Percentiles rank a stretch among this genome's conserved stretches.
Conservation (phyloP, 163 green algal species). For the Trebouxiophyceae sp. region DNA sequence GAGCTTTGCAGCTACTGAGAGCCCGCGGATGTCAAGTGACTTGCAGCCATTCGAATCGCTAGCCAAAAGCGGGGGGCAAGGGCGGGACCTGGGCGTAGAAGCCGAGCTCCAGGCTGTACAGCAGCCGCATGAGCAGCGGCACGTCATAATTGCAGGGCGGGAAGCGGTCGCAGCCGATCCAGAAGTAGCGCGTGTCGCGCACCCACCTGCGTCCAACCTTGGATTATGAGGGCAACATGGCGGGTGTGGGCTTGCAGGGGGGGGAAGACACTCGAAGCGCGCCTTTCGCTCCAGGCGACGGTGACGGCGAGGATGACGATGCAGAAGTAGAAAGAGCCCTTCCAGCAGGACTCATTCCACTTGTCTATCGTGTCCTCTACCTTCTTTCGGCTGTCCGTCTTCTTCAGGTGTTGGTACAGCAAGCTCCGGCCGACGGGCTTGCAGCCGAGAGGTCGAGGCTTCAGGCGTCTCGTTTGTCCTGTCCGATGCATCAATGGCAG, state of each 20-base stretch:
- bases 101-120: conserved; percentile 61
- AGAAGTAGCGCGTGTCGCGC: conserved; percentile 17
- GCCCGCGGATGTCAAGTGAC: too few species aligned
- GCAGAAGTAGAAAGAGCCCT: neutral
- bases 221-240: too few species aligned
- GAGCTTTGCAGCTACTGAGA: too few species aligned
- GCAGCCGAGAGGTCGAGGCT: too few species aligned
- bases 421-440: too few species aligned
- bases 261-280: neutral
- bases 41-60: too few species aligned
- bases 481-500: too few species aligned
- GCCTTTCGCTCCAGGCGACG: neutral
- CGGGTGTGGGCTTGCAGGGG: too few species aligned
- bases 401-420: too few species aligned
- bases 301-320: neutral
- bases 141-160: conserved; percentile 26
- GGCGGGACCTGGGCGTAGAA: conserved; percentile 58
- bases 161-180: conserved; percentile 24
- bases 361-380: too few species aligned
- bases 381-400: too few species aligned
- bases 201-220: conserved; percentile 35
- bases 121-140: conserved; percentile 30
- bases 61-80: neutral
- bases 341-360: neutral
- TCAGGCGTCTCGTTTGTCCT: too few species aligned